Base-by-base conservation (phyloP, 306 rosid genomes). In the Trifolium fragiferum region DNA sequence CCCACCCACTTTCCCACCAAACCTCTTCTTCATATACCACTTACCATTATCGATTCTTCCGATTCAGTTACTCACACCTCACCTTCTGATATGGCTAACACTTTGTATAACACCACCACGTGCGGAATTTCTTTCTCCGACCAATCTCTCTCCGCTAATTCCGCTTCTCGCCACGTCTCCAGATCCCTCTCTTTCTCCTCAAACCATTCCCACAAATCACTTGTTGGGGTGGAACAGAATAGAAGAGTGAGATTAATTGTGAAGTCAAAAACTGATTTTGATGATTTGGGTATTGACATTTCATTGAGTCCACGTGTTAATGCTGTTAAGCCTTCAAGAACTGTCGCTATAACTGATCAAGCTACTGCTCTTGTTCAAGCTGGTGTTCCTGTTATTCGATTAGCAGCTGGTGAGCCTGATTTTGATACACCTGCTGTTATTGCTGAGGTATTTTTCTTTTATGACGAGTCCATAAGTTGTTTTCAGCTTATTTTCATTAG, bases 361-460 rank as follows among this genome's bases (percentile, higher is more conserved):
- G 99, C 98, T 65, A 87, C 92, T 0, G 92, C 96, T 53, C 97
- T 95, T 8, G 89, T 80, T n/a, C 87, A 86, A 68, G 92, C 99
- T 2, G 99, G 99, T 2, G 80, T 95, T 23, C 98, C 96, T 5
- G 92, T 95, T 47, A 95, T 95, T 68, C 87, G 91, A 9, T 74
- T 95, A 33, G 91, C 99, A 2, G 96, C 97, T 3, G 99, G 99
- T 20, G 97, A 95, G 50, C 92, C 99, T 2, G 97, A 95, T 85
- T 95, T 95, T 37, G 98, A 90, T 63, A 95, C 99, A 0, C 99
- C 99, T 0, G n/a, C 87, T 57, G 68, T 76, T 12, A 84, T 95
- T 2, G 89, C 84, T 0, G 90, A 95, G 94, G 98, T 40, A 14
- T 44, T 12, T 41, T 3, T 15, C 13, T 3, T 41, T 41, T 41